Evolutionary conservation across 148 eudicot genomes (phyloP).

Genomic region (Amaranthus palmeri): DNA sequence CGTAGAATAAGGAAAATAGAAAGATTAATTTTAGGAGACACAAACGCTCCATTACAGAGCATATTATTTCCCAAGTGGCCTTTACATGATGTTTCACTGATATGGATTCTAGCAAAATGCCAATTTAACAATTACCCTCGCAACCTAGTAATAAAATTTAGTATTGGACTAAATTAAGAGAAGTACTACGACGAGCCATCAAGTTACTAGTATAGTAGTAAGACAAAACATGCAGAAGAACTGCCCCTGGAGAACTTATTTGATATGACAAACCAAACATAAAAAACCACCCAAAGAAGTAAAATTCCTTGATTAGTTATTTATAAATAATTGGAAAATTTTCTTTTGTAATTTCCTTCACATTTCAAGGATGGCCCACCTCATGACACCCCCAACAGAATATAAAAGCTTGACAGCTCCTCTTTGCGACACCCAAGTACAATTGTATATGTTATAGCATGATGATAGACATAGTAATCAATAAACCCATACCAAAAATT

Average conservation of each 20-base stretch:
- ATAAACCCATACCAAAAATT: constrained; percentile 25
- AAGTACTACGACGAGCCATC: neutral
- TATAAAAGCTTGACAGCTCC: neutral
- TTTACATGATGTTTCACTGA: neutral
- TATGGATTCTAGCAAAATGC: neutral
- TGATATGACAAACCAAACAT: neutral
- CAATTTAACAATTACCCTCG: neutral
- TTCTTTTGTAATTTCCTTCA: neutral
- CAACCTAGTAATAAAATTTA: neutral
- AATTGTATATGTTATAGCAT: neutral
- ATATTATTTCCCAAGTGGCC: neutral
- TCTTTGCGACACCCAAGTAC: neutral
- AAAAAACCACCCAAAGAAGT: neutral
- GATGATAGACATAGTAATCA: neutral
- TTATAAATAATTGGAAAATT: neutral
- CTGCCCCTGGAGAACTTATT: neutral
- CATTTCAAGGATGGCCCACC: neutral
- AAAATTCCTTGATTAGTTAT: neutral
- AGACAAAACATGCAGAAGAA: neutral
- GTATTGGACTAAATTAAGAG: neutral
- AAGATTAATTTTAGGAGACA: neutral
- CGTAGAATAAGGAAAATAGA: neutral
- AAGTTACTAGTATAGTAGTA: neutral
- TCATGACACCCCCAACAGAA: neutral
- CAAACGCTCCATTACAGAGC: neutral